Evolutionary conservation across 2,329 filamentous ascomycete species (phyloP).

Genomic region (Diplocarpon rosae): DNA sequence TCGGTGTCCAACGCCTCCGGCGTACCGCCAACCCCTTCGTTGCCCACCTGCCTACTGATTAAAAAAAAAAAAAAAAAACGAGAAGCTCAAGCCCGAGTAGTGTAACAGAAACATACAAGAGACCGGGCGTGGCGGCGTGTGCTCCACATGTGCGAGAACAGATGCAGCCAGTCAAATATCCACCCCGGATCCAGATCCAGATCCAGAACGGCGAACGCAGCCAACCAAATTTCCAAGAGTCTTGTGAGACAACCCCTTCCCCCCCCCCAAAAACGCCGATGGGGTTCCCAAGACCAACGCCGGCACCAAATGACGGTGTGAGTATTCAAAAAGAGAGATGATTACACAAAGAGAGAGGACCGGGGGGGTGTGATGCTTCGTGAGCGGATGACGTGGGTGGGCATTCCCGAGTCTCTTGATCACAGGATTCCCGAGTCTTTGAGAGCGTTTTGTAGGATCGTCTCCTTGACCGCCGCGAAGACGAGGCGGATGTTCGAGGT

Average conservation of each 20-base stretch:
- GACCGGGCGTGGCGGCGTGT: no score
- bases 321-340: constrained; percentile 2
- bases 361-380: constrained; percentile 15
- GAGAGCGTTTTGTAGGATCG: constrained; percentile 93
- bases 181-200: neutral
- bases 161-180: neutral
- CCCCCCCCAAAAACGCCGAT: constrained; percentile 19
- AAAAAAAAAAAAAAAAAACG: no score
- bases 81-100: no score
- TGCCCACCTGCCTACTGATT: no score
- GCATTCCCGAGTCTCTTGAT: constrained; percentile 22
- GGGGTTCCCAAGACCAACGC: constrained; percentile 19
- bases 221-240: constrained; percentile 5
- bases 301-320: constrained; percentile 12
- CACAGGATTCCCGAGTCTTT: constrained; percentile 95
- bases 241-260: constrained; percentile 21
- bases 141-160: no score
- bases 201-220: neutral
- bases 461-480: constrained; percentile 97
- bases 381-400: constrained; percentile 6
- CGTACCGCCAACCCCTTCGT: no score
- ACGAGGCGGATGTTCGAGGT: constrained; percentile 97
- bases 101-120: no score
- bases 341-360: constrained; percentile 6
- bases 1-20: no score